Evolutionary conservation across 495 filamentous ascomycete genomes (phyloP).

Genomic region (Letharia lupina): DNA sequence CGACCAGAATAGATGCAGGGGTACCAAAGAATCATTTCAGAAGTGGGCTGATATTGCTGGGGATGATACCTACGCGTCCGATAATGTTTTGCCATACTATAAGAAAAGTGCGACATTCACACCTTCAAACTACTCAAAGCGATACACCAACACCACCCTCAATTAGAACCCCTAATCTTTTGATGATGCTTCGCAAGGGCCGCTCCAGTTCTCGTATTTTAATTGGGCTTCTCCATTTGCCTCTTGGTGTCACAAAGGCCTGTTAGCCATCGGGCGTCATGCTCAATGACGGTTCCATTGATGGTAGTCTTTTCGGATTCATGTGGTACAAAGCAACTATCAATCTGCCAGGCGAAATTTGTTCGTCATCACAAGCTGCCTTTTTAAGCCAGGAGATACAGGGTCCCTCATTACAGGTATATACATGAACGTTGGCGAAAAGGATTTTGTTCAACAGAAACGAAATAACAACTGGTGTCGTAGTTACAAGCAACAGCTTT

Average conservation of each 20-base stretch:
- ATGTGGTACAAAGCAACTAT: slow-evolving; percentile 23
- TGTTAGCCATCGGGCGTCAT: slow-evolving; percentile 35
- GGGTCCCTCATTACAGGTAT: slow-evolving; percentile 20
- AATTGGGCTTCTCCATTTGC: slow-evolving; percentile 31
- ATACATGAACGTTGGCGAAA: slow-evolving; percentile 17
- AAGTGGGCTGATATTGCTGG: slow-evolving; percentile 50
- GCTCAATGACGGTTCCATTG: slow-evolving; percentile 29
- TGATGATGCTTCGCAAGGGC: slow-evolving; percentile 20
- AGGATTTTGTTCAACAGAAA: slow-evolving; percentile 15
- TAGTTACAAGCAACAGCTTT: slow-evolving; percentile 21
- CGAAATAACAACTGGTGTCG: slow-evolving; percentile 4
- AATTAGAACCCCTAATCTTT: slow-evolving; percentile 29
- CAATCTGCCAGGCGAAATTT: slow-evolving; percentile 17
- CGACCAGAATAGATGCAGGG: background rate
- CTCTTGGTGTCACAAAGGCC: slow-evolving; percentile 28
- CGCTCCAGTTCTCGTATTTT: slow-evolving; percentile 33
- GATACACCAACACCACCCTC: slow-evolving; percentile 21
- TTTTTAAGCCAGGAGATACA: slow-evolving; percentile 25
- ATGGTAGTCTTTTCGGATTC: slow-evolving; percentile 31
- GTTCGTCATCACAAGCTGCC: slow-evolving; percentile 27
- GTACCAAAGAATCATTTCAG: slow-evolving; percentile 32
- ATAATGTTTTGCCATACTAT: slow-evolving; percentile 47
- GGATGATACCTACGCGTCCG: slow-evolving; percentile 47
- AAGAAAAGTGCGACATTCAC: slow-evolving; percentile 34
- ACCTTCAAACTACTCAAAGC: slow-evolving; percentile 16